A percentile compares a stretch with the other conserved stretches of the same genome.
These are phyloP conservation scores for Fusarium multiceps DNA, from an alignment of 2,329 filamentous ascomycete genomes.

Conservation along the genomic window DNA sequence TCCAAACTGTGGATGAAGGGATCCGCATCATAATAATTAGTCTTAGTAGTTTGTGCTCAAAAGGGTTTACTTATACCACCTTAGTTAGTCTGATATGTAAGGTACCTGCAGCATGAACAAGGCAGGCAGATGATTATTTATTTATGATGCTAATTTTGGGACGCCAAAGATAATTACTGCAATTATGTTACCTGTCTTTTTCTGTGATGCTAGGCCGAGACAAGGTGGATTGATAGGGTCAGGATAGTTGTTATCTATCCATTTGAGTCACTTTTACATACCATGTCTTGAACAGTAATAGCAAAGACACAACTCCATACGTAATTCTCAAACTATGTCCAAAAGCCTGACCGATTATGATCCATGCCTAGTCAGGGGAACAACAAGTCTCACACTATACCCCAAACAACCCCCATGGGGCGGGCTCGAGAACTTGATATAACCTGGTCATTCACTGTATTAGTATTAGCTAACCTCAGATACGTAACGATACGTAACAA, in stretches of 20 bases:
- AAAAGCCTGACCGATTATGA: slow-evolving; percentile 1
- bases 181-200: background rate
- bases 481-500: background rate
- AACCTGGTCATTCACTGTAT: slow-evolving; percentile 2
- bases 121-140: background rate
- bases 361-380: slow-evolving; percentile 22
- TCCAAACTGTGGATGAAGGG: slow-evolving; percentile 30
- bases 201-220: background rate
- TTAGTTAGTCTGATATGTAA: slow-evolving; percentile 14
- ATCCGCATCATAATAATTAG: slow-evolving; percentile 26
- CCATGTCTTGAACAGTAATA: slow-evolving; percentile 18
- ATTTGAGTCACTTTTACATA: slow-evolving; percentile 13
- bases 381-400: slow-evolving; percentile 19
- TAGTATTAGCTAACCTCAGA: background rate
- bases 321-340: background rate
- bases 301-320: background rate
- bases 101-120: slow-evolving; percentile 2
- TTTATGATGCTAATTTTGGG: slow-evolving; percentile 17
- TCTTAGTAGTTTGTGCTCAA: slow-evolving; percentile 11
- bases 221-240: background rate
- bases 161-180: slow-evolving; percentile 2
- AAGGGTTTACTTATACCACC: background rate
- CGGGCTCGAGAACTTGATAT: slow-evolving; percentile 8
- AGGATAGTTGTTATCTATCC: background rate
- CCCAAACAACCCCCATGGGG: slow-evolving; percentile 28